These are phyloP conservation scores for Rhinocladiella similis DNA, from an alignment of 2,329 filamentous ascomycete genomes.

Conservation along the genomic window DNA sequence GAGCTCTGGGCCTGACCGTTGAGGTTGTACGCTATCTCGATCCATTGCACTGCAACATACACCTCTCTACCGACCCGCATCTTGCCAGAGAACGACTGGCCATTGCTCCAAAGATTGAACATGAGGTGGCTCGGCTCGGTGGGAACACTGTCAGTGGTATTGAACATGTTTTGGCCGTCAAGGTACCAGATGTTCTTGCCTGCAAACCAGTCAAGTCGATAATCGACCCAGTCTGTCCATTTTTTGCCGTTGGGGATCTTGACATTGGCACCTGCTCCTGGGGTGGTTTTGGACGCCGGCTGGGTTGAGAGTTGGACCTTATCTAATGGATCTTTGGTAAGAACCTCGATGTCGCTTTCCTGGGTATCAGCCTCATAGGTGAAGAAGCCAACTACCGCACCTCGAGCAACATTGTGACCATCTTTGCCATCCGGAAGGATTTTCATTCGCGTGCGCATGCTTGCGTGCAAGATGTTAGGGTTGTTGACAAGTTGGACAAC, in stretches of 20 bases:
- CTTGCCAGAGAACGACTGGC: conserved; percentile 43
- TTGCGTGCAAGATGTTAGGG: conserved; percentile 48
- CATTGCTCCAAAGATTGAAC: conserved; percentile 47
- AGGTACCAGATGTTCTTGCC: conserved; percentile 40
- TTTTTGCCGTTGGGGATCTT: conserved; percentile 32
- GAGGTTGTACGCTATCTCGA: conserved; percentile 42
- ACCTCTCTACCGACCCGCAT: conserved; percentile 39
- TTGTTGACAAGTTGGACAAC: conserved; percentile 49
- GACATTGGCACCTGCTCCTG: conserved; percentile 34
- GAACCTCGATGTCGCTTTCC: conserved; percentile 56
- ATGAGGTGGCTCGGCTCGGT: conserved; percentile 38
- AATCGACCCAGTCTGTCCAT: conserved; percentile 43
- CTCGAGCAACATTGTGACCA: conserved; percentile 36
- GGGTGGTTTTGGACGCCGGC: conserved; percentile 43
- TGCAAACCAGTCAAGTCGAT: conserved; percentile 44
- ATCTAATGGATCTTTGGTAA: conserved; percentile 47
- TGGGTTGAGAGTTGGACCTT: conserved; percentile 47
- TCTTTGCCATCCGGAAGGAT: conserved; percentile 33
- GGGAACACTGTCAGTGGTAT: conserved; percentile 40
- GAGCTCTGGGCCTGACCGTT: too few species aligned
- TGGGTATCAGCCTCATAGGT: conserved; percentile 48
- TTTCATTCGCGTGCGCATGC: conserved; percentile 49
- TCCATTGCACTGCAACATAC: conserved; percentile 43
- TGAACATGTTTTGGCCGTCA: conserved; percentile 33
- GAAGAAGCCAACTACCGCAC: conserved; percentile 54